Evolutionary conservation across 306 rosid genomes (phyloP), one percentile per base, ranked within the genome.

Genomic region (Begonia fuchsioides): DNA sequence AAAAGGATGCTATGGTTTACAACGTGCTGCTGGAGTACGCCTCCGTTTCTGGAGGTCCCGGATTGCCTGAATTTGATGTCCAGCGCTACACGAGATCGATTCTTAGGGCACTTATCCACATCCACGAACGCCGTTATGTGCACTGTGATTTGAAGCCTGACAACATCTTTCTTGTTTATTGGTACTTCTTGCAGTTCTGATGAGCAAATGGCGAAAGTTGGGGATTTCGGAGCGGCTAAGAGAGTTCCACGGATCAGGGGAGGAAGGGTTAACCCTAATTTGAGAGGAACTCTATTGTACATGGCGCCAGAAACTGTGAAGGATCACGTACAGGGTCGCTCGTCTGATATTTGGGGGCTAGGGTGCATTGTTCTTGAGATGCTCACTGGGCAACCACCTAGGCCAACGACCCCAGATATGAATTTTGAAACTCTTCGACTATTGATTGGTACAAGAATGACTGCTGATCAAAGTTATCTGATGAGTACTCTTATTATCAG

Each of bases 101-200:
- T 13, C 60, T 67, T 17, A 56, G 47, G 51, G 72, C 67, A 11
- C 15, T 67, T 1, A n/a, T 13, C 16, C 67, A 67, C 18, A 40
- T 67, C 40, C 67, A 60, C 16, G 19, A 12, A n/a, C 11, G 32
- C 2, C 41, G 53, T 15, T 67, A 49, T 6, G 54, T 60, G 14
- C 72, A 67, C 12, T 67, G 72, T 16, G 67, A 67, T 67, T 50
- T 67, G 57, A 67, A 67, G 63, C 72, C 72, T 1, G 54, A 13
- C 9, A 67, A 67, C 40, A 62, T 60, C 38, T 11, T 67, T 15
- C 57, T 67, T 20, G 39, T 67, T 46, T 35, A 51, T 0, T 26
- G 13, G 13, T 40, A 5, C 32, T 53, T 2, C 18, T 47, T 5
- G 17, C 8, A 26, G 7, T 26, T 4, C 35, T 26, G 35, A 26